Percentiles rank a stretch among this genome's conserved stretches.
Conservation (phyloP, 768 basidiomycete genomes). For the Leccinum obscurum region DNA sequence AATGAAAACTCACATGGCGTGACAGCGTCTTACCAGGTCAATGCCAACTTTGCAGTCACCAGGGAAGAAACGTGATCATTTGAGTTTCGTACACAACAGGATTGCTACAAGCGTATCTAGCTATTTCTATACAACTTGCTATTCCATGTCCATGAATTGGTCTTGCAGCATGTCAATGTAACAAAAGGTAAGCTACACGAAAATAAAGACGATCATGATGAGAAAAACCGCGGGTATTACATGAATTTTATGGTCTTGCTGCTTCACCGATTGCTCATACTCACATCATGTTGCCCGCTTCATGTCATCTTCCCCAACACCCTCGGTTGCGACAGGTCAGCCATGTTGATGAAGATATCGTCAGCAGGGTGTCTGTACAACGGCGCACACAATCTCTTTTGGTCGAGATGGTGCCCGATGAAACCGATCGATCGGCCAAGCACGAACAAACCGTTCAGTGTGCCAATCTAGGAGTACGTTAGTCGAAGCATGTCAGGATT, state of each 20-base stretch:
- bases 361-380: slow-evolving; percentile 95
- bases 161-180: neutral
- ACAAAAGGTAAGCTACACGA: neutral
- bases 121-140: neutral
- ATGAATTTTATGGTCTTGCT: slow-evolving; percentile 6
- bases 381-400: slow-evolving; percentile 91
- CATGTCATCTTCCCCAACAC: slow-evolving; percentile 53
- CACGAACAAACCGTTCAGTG: slow-evolving; percentile 95
- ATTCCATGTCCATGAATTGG: neutral
- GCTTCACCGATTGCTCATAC: slow-evolving; percentile 23
- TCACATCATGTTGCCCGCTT: neutral
- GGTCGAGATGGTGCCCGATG: slow-evolving; percentile 95
- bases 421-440: slow-evolving; percentile 97
- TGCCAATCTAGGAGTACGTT: slow-evolving; percentile 59
- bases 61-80: neutral
- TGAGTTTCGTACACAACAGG: neutral
- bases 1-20: too few relatives aligned
- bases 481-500: neutral
- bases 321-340: slow-evolving; percentile 78
- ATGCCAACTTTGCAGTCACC: neutral
- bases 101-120: neutral
- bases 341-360: slow-evolving; percentile 96
- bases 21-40: too few relatives aligned
- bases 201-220: neutral
- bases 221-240: slow-evolving; percentile 21